phyloP scores from a whole-genome alignment of 2,329 filamentous ascomycete genomes.

The Neofusicoccum parvum region DNA sequence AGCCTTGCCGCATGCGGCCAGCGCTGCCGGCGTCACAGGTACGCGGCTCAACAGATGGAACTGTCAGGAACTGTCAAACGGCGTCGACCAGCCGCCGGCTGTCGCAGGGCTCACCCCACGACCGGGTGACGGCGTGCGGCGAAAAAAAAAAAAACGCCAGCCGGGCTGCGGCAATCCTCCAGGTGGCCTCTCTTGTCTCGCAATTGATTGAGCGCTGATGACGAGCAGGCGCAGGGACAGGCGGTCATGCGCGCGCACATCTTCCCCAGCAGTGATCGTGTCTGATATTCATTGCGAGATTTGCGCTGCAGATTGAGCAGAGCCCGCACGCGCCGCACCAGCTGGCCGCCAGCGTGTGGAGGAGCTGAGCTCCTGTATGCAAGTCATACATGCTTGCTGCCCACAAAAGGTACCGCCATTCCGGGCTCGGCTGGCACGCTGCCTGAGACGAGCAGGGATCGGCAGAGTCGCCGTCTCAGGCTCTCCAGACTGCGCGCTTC shows the following conservation, averaged over 20 bases:
- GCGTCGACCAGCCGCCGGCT: background rate
- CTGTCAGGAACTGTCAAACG: background rate
- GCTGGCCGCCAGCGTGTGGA: background rate
- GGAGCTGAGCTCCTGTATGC: constrained; percentile 14
- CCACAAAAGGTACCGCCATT: constrained; percentile 2
- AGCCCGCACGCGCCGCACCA: constrained; percentile 2
- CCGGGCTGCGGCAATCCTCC: no score
- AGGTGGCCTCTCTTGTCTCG: background rate
- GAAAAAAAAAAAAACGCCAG: background rate
- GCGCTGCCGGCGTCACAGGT: background rate
- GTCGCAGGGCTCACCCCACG: background rate
- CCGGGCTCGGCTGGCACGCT: constrained; percentile 10
- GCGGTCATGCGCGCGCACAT: constrained; percentile 10
- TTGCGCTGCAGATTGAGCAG: constrained; percentile 13
- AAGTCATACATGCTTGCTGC: constrained; percentile 15
- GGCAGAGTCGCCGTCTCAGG: background rate
- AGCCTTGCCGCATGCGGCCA: background rate
- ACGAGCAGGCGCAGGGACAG: constrained; percentile 6
- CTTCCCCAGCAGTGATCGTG: constrained; percentile 15
- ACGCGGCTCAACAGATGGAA: constrained; percentile 6
- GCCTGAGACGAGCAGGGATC: constrained; percentile 12
- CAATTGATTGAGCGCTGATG: constrained; percentile 12
- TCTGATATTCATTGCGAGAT: constrained; percentile 20
- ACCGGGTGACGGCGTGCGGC: background rate
- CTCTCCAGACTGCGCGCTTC: background rate